phyloP scores from a whole-genome alignment of 352 stramenopile genomes.

The Pythium phragmiticola region DNA sequence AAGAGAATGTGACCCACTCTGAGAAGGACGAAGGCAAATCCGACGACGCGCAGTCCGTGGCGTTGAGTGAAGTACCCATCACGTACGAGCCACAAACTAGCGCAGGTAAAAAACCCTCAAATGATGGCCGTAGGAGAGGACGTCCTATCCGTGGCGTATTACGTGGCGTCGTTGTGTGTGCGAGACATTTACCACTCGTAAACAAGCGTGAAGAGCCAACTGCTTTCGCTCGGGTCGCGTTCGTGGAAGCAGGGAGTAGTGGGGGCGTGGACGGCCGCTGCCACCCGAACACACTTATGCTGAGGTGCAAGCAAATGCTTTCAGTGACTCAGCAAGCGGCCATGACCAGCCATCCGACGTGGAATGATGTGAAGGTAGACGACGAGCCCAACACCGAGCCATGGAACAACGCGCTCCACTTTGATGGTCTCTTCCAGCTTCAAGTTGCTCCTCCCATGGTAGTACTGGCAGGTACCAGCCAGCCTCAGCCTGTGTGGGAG shows the following conservation, averaged over 20 bases:
- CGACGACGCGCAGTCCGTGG: conserved; percentile 37
- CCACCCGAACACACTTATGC: conserved; percentile 36
- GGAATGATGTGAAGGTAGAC: conserved; percentile 34
- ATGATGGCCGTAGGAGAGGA: background rate
- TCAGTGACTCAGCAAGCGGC: conserved; percentile 33
- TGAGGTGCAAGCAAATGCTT: conserved; percentile 64
- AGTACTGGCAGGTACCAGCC: background rate
- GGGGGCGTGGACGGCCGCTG: conserved; percentile 2
- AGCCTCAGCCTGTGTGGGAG: conserved; percentile 36
- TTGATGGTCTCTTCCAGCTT: conserved; percentile 42
- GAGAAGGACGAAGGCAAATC: conserved; percentile 28
- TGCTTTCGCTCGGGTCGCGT: conserved; percentile 52
- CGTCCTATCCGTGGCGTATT: conserved; percentile 40
- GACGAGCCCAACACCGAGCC: background rate
- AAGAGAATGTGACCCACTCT: conserved; percentile 15
- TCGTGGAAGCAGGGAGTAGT: conserved; percentile 37
- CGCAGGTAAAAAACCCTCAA: background rate
- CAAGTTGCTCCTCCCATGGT: conserved; percentile 39
- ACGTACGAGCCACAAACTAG: conserved; percentile 30
- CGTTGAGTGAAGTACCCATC: conserved; percentile 42
- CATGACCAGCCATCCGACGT: conserved; percentile 38
- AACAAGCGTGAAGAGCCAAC: conserved; percentile 25
- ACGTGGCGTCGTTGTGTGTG: conserved; percentile 42
- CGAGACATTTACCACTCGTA: conserved; percentile 32
- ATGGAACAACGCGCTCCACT: background rate